Percentiles rank a stretch among this genome's conserved stretches.
Evolutionary conservation across 2,329 filamentous ascomycete species (phyloP).

Genomic region (Diaporthe humulicola): DNA sequence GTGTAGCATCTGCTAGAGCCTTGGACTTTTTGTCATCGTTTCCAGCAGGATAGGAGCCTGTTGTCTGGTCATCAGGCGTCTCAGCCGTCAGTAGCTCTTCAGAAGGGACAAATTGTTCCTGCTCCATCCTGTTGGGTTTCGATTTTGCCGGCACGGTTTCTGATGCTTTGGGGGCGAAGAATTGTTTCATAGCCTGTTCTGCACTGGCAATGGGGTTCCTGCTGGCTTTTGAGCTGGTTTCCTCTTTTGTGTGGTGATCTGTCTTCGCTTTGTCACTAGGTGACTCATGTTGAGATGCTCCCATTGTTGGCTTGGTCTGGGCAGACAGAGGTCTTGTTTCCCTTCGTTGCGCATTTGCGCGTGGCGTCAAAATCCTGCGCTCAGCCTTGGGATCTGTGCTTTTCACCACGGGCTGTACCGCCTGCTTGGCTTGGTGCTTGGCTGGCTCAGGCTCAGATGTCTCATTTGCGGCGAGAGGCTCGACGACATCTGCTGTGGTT

Average conservation of each 20-base stretch:
- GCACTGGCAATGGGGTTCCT: not conserved
- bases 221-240: not conserved
- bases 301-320: not conserved
- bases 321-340: not conserved
- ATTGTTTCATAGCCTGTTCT: not conserved
- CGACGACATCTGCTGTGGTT: slow-evolving; percentile 19
- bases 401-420: slow-evolving; percentile 37
- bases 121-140: not conserved
- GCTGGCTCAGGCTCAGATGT: slow-evolving; percentile 27
- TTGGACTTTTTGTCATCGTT: not conserved
- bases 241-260: not conserved
- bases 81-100: slow-evolving; percentile 31
- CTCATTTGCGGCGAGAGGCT: slow-evolving; percentile 32
- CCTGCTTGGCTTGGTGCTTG: slow-evolving; percentile 29
- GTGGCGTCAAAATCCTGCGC: not conserved
- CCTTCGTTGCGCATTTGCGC: slow-evolving; percentile 29
- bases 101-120: not conserved
- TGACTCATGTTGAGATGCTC: slow-evolving; percentile 9
- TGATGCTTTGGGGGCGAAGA: not conserved
- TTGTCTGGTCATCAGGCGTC: slow-evolving; percentile 18
- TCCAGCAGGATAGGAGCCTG: not conserved
- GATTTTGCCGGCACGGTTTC: not conserved
- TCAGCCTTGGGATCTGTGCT: not conserved
- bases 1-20: not conserved
- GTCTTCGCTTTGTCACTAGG: not conserved